These are phyloP conservation scores for Centrapalus pauciflorus DNA, from an alignment of 129 eudicot species.

Conservation along the genomic window DNA sequence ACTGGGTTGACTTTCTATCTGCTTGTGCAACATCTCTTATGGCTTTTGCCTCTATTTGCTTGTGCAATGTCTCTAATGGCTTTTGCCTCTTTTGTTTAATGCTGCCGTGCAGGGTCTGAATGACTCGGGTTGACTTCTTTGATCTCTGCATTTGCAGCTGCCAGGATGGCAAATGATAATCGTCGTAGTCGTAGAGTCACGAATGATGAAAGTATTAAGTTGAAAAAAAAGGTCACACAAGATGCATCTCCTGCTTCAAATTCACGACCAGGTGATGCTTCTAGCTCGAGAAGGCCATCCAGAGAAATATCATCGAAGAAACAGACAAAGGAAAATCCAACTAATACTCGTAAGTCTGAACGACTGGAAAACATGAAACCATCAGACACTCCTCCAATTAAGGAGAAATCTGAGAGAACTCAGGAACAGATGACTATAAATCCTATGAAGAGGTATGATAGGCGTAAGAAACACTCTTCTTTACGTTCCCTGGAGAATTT, in stretches of 20 bases:
- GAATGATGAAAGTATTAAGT: slow-evolving; percentile 32
- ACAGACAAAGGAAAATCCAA: slow-evolving; percentile 28
- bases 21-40: not conserved
- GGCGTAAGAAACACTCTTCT: slow-evolving; percentile 32
- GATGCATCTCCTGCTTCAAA: slow-evolving; percentile 22
- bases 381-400: slow-evolving; percentile 23
- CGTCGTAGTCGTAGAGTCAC: slow-evolving; percentile 30
- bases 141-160: slow-evolving; percentile 14
- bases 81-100: no score
- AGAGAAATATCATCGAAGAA: slow-evolving; percentile 41
- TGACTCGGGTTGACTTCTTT: not conserved
- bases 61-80: no score
- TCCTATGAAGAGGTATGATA: slow-evolving; percentile 55
- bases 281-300: slow-evolving; percentile 40
- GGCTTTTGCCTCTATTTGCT: not conserved
- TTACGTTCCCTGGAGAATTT: slow-evolving; percentile 26
- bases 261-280: slow-evolving; percentile 11
- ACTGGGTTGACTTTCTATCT: not conserved
- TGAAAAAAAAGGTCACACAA: slow-evolving; percentile 21
- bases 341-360: slow-evolving; percentile 49
- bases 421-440: slow-evolving; percentile 31
- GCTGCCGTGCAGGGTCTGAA: not conserved
- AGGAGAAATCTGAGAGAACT: slow-evolving; percentile 39
- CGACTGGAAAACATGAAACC: slow-evolving; percentile 41
- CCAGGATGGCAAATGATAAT: slow-evolving; percentile 42